Percentiles rank a stretch among this genome's conserved stretches.
Evolutionary conservation across 805 yeast genomes (phyloP).

Genomic region (Metschnikowia matae): DNA sequence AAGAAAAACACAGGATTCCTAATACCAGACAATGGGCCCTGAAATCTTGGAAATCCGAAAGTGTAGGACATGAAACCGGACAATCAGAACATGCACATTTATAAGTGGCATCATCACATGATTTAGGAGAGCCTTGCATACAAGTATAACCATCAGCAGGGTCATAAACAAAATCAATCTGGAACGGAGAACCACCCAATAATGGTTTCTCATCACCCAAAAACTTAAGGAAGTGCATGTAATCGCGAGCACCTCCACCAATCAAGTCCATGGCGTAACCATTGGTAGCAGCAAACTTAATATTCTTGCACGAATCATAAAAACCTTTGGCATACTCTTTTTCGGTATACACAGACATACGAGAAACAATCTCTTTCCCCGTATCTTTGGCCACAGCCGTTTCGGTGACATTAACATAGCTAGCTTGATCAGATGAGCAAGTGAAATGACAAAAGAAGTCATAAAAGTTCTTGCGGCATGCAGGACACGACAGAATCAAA

Average conservation of each 20-base stretch:
- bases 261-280: conserved; percentile 95
- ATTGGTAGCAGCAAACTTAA: conserved; percentile 90
- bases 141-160: conserved; percentile 17
- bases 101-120: conserved; percentile 64
- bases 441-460: conserved; percentile 84
- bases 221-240: conserved; percentile 71
- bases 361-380: conserved; percentile 61
- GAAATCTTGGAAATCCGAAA: conserved; percentile 44
- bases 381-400: conserved; percentile 46
- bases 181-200: conserved; percentile 94
- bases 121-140: conserved; percentile 28
- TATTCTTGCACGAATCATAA: conserved; percentile 80
- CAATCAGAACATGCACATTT: conserved; percentile 93
- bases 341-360: conserved; percentile 60
- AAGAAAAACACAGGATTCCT: conserved; percentile 67
- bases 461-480: conserved; percentile 81
- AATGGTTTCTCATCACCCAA: conserved; percentile 92
- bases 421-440: conserved; percentile 80
- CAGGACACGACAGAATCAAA: conserved; percentile 63
- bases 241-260: conserved; percentile 93
- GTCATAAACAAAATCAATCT: conserved; percentile 68
- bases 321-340: conserved; percentile 57
- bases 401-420: conserved; percentile 63
- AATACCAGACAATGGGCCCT: conserved; percentile 52
- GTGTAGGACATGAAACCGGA: conserved; percentile 67